Evolutionary conservation across 176 grass and related monocot species (phyloP), one percentile per base, ranked within the genome.

Genomic region (Oryza rufipogon): DNA sequence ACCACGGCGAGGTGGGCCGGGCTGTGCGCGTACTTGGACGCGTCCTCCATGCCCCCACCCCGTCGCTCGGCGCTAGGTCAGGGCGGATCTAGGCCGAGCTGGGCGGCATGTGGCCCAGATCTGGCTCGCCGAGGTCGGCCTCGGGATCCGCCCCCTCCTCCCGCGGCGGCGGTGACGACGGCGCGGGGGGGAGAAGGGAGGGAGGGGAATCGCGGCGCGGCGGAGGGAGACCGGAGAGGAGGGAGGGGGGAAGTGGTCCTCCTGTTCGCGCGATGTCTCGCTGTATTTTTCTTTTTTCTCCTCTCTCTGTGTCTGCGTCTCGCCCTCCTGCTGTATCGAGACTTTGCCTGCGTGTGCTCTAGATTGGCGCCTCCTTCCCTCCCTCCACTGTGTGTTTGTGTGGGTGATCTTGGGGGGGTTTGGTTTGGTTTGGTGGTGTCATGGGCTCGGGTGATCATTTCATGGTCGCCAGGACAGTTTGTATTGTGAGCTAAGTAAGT

Each of bases 1-100:
- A 68, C 81, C 32, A 99, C 96, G 11, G 96, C 96, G 22, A 91
- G 71, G 86, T 99, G 96, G 19, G 81, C 90, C 28, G 89, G 91
- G 84, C 93, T 96, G 84, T 96, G 93, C 26, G 86, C 75, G 63
- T 99, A 99, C 88, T 76, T 88, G 60, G 91, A 89, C 28, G 73
- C 64, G 75, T 99, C 93, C 48, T 99, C 96, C 96, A 99, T 99
- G 67, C 78, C 54, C 0, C 25, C 42, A 28, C 34, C 4, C 34
- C 4, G 4, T 26, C 34, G 34, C 34, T 36, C 34, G 4, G 44
- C 11, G 73, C 52, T 81, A 7, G 79, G 68, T 77, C 74, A 78
- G 60, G 60, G 12, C 51, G 90, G 80, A 87, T 90, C 82, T 91
- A 83, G 74, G 22, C 13, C 54, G 61, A 52, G 83, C 20, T 28